Conservation (phyloP, 139 green algal genomes). For the Yamagishiella unicocca region DNA sequence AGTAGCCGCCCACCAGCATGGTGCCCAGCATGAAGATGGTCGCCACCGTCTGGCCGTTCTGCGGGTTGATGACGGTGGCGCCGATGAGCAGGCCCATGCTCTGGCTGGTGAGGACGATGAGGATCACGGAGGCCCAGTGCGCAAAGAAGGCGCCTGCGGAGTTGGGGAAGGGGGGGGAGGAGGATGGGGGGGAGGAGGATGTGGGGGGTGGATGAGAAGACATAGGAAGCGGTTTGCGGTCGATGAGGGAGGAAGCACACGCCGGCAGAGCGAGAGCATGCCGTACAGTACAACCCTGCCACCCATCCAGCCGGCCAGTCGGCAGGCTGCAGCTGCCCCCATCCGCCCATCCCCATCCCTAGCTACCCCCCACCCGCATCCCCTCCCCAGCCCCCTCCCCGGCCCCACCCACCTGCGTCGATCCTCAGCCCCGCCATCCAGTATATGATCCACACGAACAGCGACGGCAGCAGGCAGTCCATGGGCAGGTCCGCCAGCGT, state of each 20-base stretch:
- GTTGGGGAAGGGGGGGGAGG: not conserved
- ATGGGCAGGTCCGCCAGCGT: constrained; percentile 75
- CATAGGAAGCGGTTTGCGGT: not conserved
- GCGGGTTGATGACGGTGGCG: constrained; percentile 72
- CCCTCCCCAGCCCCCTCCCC: not conserved
- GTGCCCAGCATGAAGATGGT: constrained; percentile 78
- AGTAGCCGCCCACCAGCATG: constrained; percentile 76
- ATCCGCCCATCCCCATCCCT: no score
- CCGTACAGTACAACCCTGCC: no score
- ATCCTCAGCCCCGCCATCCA: constrained; percentile 67
- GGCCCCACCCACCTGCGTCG: constrained; percentile 28
- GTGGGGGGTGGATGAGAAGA: not conserved
- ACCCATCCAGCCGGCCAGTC: no score
- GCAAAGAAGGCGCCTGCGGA: constrained; percentile 72
- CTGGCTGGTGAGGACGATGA: constrained; percentile 76
- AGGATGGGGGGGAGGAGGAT: not conserved
- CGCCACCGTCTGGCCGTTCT: constrained; percentile 62
- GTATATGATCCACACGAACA: constrained; percentile 79
- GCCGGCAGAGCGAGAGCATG: no score
- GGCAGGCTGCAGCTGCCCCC: no score
- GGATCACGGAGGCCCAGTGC: constrained; percentile 68
- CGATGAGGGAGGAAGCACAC: no score
- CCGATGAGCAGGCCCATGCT: constrained; percentile 81
- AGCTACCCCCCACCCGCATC: not conserved
- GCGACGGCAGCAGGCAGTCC: constrained; percentile 73